phyloP scores from a whole-genome alignment of 164 flowering plant species.

The Annona squamosa region DNA sequence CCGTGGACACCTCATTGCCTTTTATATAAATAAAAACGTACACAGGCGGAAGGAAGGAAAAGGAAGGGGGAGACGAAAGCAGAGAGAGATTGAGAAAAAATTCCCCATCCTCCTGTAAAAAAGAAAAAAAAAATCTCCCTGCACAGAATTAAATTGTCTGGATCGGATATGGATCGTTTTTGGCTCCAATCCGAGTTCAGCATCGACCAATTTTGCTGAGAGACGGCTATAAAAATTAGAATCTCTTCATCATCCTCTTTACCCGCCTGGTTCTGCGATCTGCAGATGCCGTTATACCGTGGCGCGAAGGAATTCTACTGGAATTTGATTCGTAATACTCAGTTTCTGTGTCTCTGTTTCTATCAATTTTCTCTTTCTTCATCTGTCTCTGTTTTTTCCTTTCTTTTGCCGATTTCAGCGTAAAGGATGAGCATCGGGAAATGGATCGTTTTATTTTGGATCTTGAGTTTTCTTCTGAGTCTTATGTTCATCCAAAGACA shows the following conservation, averaged over 20 bases:
- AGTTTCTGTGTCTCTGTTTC: background rate
- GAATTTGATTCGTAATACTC: slow-evolving; percentile 11
- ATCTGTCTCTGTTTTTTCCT: background rate
- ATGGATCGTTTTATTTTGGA: background rate
- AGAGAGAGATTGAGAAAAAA: background rate
- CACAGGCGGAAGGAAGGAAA: background rate
- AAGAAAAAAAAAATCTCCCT: background rate
- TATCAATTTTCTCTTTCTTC: background rate
- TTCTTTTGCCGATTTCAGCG: background rate
- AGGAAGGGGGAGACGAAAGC: background rate
- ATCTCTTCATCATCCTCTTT: background rate
- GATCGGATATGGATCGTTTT: slow-evolving; percentile 6
- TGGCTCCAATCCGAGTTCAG: slow-evolving; percentile 6
- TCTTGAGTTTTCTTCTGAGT: background rate
- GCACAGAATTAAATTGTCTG: background rate
- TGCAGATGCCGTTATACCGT: slow-evolving; percentile 11
- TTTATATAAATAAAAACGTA: background rate
- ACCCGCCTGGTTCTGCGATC: background rate
- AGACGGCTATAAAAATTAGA: background rate
- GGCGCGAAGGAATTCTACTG: slow-evolving; percentile 2
- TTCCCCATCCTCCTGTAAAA: background rate
- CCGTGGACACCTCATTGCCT: slow-evolving; percentile 23
- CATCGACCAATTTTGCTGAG: slow-evolving; percentile 4
- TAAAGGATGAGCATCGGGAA: background rate
- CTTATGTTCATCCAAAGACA: background rate